Base-by-base conservation (phyloP, 495 filamentous ascomycete species). In the Aspergillus cristatus region DNA sequence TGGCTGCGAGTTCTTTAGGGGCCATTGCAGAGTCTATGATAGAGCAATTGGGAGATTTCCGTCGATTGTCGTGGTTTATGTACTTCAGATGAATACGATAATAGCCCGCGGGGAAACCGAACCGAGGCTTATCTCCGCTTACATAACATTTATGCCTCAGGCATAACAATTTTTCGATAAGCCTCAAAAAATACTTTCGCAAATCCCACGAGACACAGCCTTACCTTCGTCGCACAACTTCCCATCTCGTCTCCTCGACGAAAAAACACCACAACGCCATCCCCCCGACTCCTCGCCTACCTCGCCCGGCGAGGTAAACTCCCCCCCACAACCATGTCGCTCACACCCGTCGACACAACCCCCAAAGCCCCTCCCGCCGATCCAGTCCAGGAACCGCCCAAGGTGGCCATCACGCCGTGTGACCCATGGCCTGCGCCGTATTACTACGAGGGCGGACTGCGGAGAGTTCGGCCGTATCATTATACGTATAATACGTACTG, bases 401-500 rank as follows among this genome's bases (percentile, higher is more conserved):
- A 67, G 11, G 72, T 78, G 10, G 48, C 77, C 18, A 62, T 70
- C 3, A 80, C 79, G 0, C 79, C 82, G 20, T 72, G 67, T 46
- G 77, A 82, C 45, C 72, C 76, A 7, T 82, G 20, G 20, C 78
- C 81, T 40, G 44, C 50, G 38, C 77, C 73, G 7, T 95, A 95
- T 56, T 83, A 79, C 46, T 60, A 94, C 38, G 82, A 91, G 36
- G 76, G 79, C 47, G 85, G 82, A 7, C 58, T 95, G 28, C 78
- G 89, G 25, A 77, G 85, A 22, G 84, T 95, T 11, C 65, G 69
- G n/a, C 90, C 89, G 4, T 96, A 96, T 51, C 74, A 91, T 53
- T 96, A 75, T 53, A 95, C 91, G 2, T 97, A 94, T 60, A 94
- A 93, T 47, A 94, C 89, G 2, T 86, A 76, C 58, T 89, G 83